Percentiles rank a stretch among this genome's conserved stretches.
phyloP scores from a whole-genome alignment of 2,329 filamentous ascomycete species.

The Xylaria sp. region DNA sequence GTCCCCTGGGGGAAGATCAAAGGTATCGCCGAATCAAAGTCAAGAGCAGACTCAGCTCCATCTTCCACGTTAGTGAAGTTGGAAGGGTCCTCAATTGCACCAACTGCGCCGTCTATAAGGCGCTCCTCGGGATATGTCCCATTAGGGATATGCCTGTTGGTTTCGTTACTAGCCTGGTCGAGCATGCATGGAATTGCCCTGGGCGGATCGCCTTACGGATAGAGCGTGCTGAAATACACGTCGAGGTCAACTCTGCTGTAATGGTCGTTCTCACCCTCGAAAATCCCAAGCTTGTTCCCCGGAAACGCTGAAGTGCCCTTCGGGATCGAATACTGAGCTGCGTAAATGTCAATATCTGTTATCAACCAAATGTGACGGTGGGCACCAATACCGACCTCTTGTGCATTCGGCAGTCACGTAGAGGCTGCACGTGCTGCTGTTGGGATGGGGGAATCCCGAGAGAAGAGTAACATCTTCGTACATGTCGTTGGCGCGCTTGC shows the following conservation, averaged over 20 bases:
- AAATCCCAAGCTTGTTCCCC: not conserved
- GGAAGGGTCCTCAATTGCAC: not conserved
- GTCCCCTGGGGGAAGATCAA: constrained; percentile 1
- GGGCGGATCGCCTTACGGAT: constrained; percentile 1
- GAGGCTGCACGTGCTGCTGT: constrained; percentile 3
- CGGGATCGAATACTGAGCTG: constrained; percentile 3
- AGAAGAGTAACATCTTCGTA: constrained; percentile 4
- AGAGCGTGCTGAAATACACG: constrained; percentile 2
- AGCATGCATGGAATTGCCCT: not conserved
- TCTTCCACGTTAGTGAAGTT: constrained; percentile 4
- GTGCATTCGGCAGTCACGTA: constrained; percentile 2
- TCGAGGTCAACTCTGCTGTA: constrained; percentile 2
- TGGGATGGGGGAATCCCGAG: not conserved
- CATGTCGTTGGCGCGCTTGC: not conserved
- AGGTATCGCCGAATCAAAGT: constrained; percentile 2
- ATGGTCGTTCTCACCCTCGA: not conserved
- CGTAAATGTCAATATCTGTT: not conserved
- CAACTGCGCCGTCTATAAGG: constrained; percentile 2
- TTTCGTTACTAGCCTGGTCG: not conserved
- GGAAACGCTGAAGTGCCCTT: constrained; percentile 1
- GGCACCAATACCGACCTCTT: not conserved
- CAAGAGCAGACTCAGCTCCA: constrained; percentile 3
- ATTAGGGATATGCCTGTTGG: constrained; percentile 3
- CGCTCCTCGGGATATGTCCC: constrained; percentile 3
- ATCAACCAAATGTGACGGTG: not conserved